phyloP scores from a whole-genome alignment of 1,284 basidiomycete genomes.

The Moesziomyces sp. region DNA sequence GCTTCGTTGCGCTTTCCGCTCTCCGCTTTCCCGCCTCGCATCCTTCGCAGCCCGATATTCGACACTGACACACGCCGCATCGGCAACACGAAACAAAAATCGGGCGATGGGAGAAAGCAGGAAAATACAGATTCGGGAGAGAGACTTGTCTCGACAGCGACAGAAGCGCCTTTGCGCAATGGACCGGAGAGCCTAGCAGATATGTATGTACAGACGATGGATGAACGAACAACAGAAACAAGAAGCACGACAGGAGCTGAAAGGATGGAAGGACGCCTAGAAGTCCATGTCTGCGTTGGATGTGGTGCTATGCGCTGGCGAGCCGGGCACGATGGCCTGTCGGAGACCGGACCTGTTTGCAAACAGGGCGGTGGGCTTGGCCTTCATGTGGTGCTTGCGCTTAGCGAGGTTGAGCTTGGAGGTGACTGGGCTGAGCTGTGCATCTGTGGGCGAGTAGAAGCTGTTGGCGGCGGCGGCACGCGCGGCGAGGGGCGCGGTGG shows the following conservation, averaged over 20 bases:
- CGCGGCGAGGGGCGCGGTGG: constrained; percentile 62
- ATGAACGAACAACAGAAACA: constrained; percentile 9
- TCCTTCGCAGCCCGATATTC: no score
- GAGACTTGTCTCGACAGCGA: no score
- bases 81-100: no score
- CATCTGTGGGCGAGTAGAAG: constrained; percentile 66
- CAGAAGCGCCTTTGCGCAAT: no score
- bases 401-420: constrained; percentile 66
- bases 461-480: constrained; percentile 59
- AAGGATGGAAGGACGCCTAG: constrained; percentile 5
- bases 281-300: constrained; percentile 45
- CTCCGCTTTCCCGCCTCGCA: no score
- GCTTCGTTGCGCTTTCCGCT: no score
- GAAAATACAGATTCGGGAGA: no score
- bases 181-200: no score
- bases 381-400: constrained; percentile 64
- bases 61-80: no score
- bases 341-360: constrained; percentile 51
- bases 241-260: neutral
- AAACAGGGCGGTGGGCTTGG: constrained; percentile 65
- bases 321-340: constrained; percentile 40
- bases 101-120: no score
- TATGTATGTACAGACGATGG: constrained; percentile 4
- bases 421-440: constrained; percentile 64
- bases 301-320: constrained; percentile 42